Evolutionary conservation across 148 eudicot species (phyloP), one percentile per base, ranked within the genome.

Genomic region (Fagopyrum tataricum): DNA sequence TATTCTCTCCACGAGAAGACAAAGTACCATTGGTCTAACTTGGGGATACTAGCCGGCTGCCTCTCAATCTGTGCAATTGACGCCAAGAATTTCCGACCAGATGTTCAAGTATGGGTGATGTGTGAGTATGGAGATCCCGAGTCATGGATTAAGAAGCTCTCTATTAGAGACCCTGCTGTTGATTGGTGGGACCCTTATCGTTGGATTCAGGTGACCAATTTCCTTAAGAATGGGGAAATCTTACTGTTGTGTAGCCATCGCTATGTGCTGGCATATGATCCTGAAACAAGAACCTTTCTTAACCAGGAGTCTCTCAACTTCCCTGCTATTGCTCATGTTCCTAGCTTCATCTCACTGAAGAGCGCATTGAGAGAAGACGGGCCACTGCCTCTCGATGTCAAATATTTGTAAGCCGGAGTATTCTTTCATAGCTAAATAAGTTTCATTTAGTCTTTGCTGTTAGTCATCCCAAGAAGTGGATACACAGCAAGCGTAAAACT

Each of bases 151-250:
- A 44, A 75, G 64, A 72, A 73, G 56, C 70, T 85, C 4, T 83
- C 85, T 1, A 74, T 85, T 4, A 71, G 78, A 4, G 76, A 77
- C 76, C 85, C 87, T 4, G 71, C 74, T 2, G 74, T 83, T 23
- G 82, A 83, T 13, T 79, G 85, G 85, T 83, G 85, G 82, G 78
- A 83, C 72, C 82, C 85, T 0, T 76, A 72, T 18, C 62, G 77
- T 46, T 79, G 83, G 85, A 77, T 83, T 41, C 83, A 79, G 59
- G 78, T 83, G 8, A 80, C 77, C 1, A 77, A 73, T 26, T 56
- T 75, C 26, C 58, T 74, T 2, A n/a, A 5, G 7, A 75, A 79
- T 70, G 72, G 78, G 24, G 78, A 61, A 42, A 75, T 82, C 23
- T 4, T 82, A 17, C 42, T 82, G 69, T n/a, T 82, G 4, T 77